These are phyloP conservation scores for Tuber microsphaerosporum DNA, from an alignment of 495 filamentous ascomycete genomes.

Conservation along the genomic window DNA sequence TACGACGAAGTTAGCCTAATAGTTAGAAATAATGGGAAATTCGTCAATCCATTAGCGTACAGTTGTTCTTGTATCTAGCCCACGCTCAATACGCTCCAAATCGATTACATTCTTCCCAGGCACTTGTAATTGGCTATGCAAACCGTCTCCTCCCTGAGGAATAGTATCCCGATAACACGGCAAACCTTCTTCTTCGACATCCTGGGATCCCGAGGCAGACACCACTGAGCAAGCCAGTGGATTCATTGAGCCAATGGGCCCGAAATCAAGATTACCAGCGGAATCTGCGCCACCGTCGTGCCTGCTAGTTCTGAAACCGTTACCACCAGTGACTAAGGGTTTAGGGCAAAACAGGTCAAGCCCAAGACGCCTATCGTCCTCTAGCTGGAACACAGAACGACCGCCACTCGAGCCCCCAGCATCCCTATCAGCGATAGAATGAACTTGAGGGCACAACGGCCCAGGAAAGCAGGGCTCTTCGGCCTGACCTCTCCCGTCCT, in stretches of 20 bases:
- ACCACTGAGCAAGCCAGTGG: not conserved
- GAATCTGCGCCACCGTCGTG: not conserved
- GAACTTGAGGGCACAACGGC: not conserved
- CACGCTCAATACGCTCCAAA: constrained; percentile 37
- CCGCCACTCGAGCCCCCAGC: not conserved
- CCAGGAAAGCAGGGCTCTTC: not conserved
- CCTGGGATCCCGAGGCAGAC: not conserved
- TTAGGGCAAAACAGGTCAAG: not conserved
- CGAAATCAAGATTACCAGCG: not conserved
- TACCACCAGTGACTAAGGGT: not conserved
- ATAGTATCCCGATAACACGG: not conserved
- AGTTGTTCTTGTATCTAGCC: constrained; percentile 40
- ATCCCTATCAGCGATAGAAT: not conserved
- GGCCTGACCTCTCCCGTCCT: not conserved
- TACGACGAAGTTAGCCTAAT: constrained; percentile 42
- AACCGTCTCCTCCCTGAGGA: not conserved
- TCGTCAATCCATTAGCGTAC: constrained; percentile 12
- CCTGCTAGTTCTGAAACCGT: not conserved
- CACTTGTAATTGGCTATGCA: constrained; percentile 19
- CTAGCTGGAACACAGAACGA: not conserved
- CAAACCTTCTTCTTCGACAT: not conserved
- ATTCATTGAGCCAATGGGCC: not conserved
- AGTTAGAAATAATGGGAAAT: not conserved
- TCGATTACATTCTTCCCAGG: constrained; percentile 41
- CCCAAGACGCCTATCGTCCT: not conserved